Conservation (phyloP, 148 eudicot species). For the Polygonum maritimum region DNA sequence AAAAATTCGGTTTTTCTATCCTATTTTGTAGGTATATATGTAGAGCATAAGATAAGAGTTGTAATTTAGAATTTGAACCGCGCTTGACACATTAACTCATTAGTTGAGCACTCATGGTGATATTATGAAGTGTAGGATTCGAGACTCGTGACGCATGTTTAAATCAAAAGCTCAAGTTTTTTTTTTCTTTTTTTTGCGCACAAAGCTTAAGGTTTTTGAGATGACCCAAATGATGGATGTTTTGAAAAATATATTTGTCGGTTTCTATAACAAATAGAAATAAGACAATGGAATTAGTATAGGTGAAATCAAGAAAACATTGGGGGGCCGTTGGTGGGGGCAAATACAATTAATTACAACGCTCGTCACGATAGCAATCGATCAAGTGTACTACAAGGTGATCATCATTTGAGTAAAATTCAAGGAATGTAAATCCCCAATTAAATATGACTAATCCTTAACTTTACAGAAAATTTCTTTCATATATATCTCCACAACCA, state of each 20-base stretch:
- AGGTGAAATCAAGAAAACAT: neutral
- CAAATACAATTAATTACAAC: neutral
- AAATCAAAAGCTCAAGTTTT: neutral
- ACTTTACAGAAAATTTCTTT: neutral
- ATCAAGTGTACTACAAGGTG: neutral
- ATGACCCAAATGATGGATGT: neutral
- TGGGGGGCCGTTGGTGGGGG: neutral
- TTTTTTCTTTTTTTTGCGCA: no score
- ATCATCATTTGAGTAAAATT: neutral
- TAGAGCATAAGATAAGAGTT: no score
- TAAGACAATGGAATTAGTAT: neutral
- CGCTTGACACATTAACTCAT: no score
- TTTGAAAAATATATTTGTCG: neutral
- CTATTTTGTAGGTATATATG: no score
- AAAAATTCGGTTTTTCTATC: no score
- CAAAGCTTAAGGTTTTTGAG: neutral
- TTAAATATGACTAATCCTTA: neutral
- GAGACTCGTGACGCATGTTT: no score
- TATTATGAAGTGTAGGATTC: no score
- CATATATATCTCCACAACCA: neutral
- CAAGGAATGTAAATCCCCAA: neutral
- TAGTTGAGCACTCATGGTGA: no score
- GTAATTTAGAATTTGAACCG: no score
- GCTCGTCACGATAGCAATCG: neutral
- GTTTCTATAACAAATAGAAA: neutral